phyloP scores from a whole-genome alignment of 345 rosid species.

The Ceriops decandra region DNA sequence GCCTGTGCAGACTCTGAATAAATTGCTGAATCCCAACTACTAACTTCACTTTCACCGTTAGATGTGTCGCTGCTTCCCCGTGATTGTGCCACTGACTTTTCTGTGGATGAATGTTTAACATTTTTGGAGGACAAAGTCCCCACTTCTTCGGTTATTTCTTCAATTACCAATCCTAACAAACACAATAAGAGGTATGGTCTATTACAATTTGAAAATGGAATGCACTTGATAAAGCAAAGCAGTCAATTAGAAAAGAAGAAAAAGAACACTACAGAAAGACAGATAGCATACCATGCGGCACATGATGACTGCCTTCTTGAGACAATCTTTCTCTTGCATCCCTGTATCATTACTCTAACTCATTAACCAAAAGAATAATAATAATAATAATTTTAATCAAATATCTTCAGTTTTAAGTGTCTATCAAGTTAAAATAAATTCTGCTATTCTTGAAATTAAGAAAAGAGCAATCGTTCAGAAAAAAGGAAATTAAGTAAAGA shows the following conservation, averaged over 20 bases:
- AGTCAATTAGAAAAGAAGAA: constrained; percentile 5
- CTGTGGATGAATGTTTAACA: constrained; percentile 26
- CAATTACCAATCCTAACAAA: constrained; percentile 51
- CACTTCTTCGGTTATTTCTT: constrained; percentile 68
- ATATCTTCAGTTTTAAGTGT: neutral
- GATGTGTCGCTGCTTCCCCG: constrained; percentile 20
- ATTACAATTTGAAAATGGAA: neutral
- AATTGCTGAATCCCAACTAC: constrained; percentile 23
- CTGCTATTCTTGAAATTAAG: too few relatives aligned
- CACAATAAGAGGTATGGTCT: neutral
- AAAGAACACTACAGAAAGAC: constrained; percentile 4
- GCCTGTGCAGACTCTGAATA: constrained; percentile 47
- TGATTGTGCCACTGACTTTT: constrained; percentile 25
- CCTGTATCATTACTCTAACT: constrained; percentile 31
- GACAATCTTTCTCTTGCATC: constrained; percentile 52
- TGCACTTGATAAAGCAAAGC: neutral
- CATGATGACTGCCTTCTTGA: constrained; percentile 43
- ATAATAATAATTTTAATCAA: neutral
- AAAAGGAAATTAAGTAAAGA: too few relatives aligned
- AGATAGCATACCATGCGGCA: constrained; percentile 43
- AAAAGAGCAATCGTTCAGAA: too few relatives aligned
- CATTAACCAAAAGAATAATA: constrained; percentile 8
- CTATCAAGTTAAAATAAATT: too few relatives aligned
- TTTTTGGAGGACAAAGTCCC: constrained; percentile 30
- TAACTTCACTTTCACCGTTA: constrained; percentile 16